A percentile compares a stretch with the other conserved stretches of the same genome.
phyloP scores from a whole-genome alignment of 23 red algal species.

The Gracilaria caudata region DNA sequence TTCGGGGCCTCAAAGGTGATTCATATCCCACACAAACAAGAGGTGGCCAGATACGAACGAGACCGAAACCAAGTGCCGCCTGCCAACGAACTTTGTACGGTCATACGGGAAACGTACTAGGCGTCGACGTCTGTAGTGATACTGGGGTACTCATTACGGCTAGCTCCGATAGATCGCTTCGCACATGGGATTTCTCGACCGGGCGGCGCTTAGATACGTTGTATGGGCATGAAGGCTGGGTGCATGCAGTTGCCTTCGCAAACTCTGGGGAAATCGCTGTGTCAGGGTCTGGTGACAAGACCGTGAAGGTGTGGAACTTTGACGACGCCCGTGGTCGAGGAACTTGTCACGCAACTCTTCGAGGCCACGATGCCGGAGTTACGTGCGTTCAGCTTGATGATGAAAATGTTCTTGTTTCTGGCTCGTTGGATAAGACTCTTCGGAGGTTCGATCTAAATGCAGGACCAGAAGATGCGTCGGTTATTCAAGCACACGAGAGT shows the following conservation, averaged over 20 bases:
- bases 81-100: conserved; percentile 80
- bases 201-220: conserved; percentile 73
- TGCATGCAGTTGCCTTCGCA: conserved; percentile 77
- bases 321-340: conserved; percentile 69
- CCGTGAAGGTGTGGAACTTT: conserved; percentile 81
- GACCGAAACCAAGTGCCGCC: conserved; percentile 58
- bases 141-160: conserved; percentile 73
- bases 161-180: conserved; percentile 82
- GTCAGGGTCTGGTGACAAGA: conserved; percentile 83
- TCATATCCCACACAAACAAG: conserved; percentile 36
- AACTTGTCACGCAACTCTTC: conserved; percentile 50
- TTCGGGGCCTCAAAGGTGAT: conserved; percentile 75
- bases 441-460: conserved; percentile 64
- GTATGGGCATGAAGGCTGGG: conserved; percentile 91
- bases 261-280: conserved; percentile 57
- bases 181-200: conserved; percentile 77
- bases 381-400: conserved; percentile 83
- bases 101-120: conserved; percentile 80
- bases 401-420: conserved; percentile 72
- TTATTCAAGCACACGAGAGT: conserved; percentile 73
- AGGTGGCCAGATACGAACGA: conserved; percentile 35
- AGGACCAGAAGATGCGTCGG: conserved; percentile 33
- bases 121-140: conserved; percentile 62
- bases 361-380: conserved; percentile 75
- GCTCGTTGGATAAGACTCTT: conserved; percentile 70